These are phyloP conservation scores for Alternaria longipes DNA, from an alignment of 2,329 filamentous ascomycete species.

Conservation along the genomic window DNA sequence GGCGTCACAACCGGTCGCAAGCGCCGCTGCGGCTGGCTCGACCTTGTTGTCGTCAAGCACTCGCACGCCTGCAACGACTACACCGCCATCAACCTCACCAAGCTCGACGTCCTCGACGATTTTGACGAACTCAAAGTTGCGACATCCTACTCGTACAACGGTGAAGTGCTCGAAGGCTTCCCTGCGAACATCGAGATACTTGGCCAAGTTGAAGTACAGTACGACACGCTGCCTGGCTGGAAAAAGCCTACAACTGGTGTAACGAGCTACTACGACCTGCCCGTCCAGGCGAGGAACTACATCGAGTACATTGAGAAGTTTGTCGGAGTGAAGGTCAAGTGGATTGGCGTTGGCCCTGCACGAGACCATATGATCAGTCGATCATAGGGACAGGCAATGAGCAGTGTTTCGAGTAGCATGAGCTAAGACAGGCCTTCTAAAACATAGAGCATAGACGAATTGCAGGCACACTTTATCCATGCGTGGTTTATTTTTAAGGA, in stretches of 20 bases:
- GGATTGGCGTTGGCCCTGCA: conserved; percentile 72
- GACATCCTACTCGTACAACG: conserved; percentile 71
- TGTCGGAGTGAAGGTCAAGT: conserved; percentile 69
- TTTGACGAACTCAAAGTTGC: conserved; percentile 80
- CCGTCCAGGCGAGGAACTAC: conserved; percentile 70
- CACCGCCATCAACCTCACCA: conserved; percentile 70
- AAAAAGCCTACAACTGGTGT: conserved; percentile 68
- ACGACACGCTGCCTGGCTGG: conserved; percentile 76
- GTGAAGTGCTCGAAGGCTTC: conserved; percentile 67
- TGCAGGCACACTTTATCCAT: conserved; percentile 4
- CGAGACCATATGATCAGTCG: conserved; percentile 71
- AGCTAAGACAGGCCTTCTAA: conserved; percentile 1
- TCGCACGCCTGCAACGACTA: conserved; percentile 73
- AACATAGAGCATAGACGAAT: conserved; percentile 16
- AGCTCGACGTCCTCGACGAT: conserved; percentile 75
- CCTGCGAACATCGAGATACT: conserved; percentile 70
- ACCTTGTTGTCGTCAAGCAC: conserved; percentile 75
- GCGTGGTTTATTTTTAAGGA: conserved; percentile 1
- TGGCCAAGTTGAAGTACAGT: conserved; percentile 69
- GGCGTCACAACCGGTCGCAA: conserved; percentile 67
- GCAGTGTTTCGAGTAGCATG: not conserved
- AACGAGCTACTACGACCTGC: conserved; percentile 70
- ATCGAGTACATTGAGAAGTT: conserved; percentile 73
- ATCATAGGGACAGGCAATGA: conserved; percentile 34
- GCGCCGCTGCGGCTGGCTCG: conserved; percentile 71